phyloP scores from a whole-genome alignment of 139 green algal species.

The Volvox reticuliferus region DNA sequence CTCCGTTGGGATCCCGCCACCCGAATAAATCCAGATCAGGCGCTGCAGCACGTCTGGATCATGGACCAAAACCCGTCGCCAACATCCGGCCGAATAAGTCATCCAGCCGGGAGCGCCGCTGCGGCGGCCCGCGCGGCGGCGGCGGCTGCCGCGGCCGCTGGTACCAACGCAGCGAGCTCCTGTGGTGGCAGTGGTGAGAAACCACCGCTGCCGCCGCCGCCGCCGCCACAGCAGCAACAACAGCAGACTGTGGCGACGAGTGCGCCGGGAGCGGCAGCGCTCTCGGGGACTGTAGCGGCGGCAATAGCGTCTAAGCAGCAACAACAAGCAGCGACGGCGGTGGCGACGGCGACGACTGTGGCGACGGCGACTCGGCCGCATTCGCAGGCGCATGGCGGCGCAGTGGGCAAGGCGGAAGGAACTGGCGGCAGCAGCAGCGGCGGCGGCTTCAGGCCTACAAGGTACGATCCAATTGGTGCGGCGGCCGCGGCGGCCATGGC shows the following conservation, averaged over 20 bases:
- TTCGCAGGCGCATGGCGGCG: background rate
- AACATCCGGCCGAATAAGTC: background rate
- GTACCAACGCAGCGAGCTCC: too few relatives aligned
- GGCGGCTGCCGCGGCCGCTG: background rate
- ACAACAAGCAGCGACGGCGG: background rate
- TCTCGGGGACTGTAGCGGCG: background rate
- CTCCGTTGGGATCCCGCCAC: slow-evolving; percentile 80
- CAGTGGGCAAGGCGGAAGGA: background rate
- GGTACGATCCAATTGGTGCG: background rate
- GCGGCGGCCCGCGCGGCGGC: background rate
- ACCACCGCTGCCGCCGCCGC: background rate
- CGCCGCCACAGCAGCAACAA: background rate
- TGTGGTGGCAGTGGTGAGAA: background rate
- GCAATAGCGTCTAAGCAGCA: background rate
- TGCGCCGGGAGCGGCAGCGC: background rate
- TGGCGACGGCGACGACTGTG: background rate
- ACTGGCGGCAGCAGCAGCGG: background rate
- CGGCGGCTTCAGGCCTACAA: background rate
- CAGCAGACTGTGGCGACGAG: background rate
- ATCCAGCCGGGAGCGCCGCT: background rate
- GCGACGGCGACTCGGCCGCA: background rate
- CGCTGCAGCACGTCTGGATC: slow-evolving; percentile 82
- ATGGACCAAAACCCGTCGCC: slow-evolving; percentile 56
- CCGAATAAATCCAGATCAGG: slow-evolving; percentile 83
- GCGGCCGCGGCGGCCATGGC: background rate